Evolutionary conservation across 164 flowering plant genomes (phyloP), one percentile per base, ranked within the genome.

Genomic region (Kingdonia uniflora): DNA sequence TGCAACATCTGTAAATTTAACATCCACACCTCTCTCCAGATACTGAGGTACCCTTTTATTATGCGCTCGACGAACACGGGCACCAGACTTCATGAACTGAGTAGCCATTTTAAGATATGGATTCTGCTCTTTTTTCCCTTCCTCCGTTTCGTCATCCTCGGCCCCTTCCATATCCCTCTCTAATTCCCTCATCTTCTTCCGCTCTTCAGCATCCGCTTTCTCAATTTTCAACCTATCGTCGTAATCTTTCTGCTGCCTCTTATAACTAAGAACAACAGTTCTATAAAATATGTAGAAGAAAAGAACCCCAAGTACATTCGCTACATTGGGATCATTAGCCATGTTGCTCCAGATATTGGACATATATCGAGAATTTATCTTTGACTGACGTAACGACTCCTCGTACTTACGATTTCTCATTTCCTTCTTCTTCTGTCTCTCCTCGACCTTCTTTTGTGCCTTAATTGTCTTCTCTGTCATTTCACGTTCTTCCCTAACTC

Each of bases 191-290:
- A 83, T 76, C 62, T 83, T 83, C 73, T 59, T 81, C 73, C 79
- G 82, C 74, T 91, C 98, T 44, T 91, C 98, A 0, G 90, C 84
- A 40, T 87, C 98, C 0, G 92, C 95, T 64, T 74, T 75, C 67
- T 87, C 88, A 68, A 91, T 87, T 80, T 87, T 85, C 61, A 80
- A 56, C 67, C 98, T 76, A 57, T 91, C 98, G 29, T 91, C 98
- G 26, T 83, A 85, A 71, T 91, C 98, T 71, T 76, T 84, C 78
- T 79, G 76, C 65, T 85, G 84, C 66, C 41, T 76, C 69, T 63
- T 73, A 61, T 87, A 91, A 19, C 65, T 83, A 2, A 75, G 64
- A 43, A 91, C 94, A 53, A 91, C 98, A 0, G 73, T 70, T 51
- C 71, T 46, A 54, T 87, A 87, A 66, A 91, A 91, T 48, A 87